Conservation (phyloP, 2,329 filamentous ascomycete species). For the Ceratocystis huliohia region DNA sequence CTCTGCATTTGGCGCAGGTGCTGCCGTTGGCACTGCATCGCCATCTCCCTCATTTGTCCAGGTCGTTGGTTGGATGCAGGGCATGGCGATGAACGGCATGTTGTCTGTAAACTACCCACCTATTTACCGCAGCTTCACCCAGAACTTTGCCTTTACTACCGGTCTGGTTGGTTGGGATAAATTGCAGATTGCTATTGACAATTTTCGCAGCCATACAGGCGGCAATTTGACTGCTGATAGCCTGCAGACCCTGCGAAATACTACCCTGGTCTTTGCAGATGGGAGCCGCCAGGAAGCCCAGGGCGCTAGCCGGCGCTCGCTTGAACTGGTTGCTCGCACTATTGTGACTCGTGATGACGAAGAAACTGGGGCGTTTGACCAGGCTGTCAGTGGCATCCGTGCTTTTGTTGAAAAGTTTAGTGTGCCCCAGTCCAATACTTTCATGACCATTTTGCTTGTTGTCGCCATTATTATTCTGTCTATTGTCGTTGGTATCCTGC, state of each 20-base stretch:
- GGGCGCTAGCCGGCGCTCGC: conserved; percentile 36
- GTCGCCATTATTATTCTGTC: conserved; percentile 76
- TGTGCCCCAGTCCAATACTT: conserved; percentile 80
- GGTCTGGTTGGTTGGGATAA: conserved; percentile 71
- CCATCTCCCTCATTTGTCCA: conserved; percentile 74
- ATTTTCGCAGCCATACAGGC: conserved; percentile 66
- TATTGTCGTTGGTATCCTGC: conserved; percentile 73
- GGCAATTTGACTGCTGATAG: conserved; percentile 76
- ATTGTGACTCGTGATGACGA: conserved; percentile 25
- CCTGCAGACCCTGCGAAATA: conserved; percentile 59
- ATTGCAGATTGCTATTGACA: conserved; percentile 72
- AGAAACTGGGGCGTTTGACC: conserved; percentile 29
- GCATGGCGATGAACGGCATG: conserved; percentile 93
- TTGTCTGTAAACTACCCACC: conserved; percentile 76
- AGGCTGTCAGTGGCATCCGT: conserved; percentile 60
- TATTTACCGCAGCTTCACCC: conserved; percentile 77
- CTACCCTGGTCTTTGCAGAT: conserved; percentile 59
- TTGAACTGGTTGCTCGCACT: conserved; percentile 24
- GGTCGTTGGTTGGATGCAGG: conserved; percentile 81
- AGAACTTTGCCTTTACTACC: conserved; percentile 87
- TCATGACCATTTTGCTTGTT: conserved; percentile 86
- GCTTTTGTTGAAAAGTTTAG: conserved; percentile 71
- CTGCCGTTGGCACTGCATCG: conserved; percentile 38
- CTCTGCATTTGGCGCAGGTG: conserved; percentile 51
- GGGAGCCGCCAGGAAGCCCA: conserved; percentile 37